Evolutionary conservation across 108 stramenopile species (phyloP).

Genomic region (Cyclotella sp.): DNA sequence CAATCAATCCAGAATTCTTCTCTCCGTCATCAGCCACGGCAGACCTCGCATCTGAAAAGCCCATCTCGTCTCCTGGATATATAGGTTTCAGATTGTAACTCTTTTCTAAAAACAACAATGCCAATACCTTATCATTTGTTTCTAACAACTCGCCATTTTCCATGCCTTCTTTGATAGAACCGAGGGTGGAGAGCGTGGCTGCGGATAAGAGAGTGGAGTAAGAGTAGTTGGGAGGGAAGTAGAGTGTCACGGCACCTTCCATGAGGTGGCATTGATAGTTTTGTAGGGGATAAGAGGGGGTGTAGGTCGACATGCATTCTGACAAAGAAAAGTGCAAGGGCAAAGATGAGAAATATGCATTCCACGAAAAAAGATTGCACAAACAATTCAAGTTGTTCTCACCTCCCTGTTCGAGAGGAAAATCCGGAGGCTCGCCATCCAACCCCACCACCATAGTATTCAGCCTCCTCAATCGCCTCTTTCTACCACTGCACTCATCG

Average conservation of each 20-base stretch:
- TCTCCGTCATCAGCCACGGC: not conserved
- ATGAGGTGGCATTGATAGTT: constrained; percentile 32
- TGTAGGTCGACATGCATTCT: constrained; percentile 33
- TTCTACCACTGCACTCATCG: constrained; percentile 26
- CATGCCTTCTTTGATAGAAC: constrained; percentile 37
- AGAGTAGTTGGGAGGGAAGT: constrained; percentile 39
- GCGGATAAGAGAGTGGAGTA: constrained; percentile 15
- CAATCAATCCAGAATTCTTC: constrained; percentile 17
- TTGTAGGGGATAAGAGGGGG: constrained; percentile 10
- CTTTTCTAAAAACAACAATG: constrained; percentile 33
- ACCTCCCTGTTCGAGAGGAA: constrained; percentile 32
- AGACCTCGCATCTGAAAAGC: not conserved
- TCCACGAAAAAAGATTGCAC: not conserved
- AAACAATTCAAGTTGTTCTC: constrained; percentile 3
- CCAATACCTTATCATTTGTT: constrained; percentile 25
- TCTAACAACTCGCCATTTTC: constrained; percentile 11
- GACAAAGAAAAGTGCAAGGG: not conserved
- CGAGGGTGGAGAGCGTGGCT: constrained; percentile 19
- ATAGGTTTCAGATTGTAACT: constrained; percentile 39
- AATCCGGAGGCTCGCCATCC: constrained; percentile 31
- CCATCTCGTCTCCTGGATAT: not conserved
- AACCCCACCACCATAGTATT: constrained; percentile 29
- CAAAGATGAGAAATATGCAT: constrained; percentile 2
- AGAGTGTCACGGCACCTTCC: constrained; percentile 42
- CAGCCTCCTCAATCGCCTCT: constrained; percentile 12